A percentile compares a stretch with the other conserved stretches of the same genome.
Evolutionary conservation across 106 monocot species (phyloP).

Genomic region (Cymbidium sinense): DNA sequence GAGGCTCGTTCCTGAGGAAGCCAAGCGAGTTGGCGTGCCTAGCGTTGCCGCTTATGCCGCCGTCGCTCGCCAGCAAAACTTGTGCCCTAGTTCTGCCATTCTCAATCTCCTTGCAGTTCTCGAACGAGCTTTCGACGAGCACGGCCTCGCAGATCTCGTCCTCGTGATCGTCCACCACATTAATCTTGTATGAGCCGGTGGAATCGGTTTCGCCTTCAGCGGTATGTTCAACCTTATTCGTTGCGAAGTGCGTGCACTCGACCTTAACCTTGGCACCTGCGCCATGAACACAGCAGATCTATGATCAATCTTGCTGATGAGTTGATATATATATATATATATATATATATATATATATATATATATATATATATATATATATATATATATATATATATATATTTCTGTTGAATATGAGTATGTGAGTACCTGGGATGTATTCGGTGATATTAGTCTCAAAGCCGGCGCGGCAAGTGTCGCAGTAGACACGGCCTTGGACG

Average conservation of each 20-base stretch:
- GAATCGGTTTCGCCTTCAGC: slow-evolving; percentile 1
- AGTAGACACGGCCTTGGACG: slow-evolving; percentile 63
- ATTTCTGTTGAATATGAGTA: background rate
- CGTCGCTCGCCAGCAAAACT: background rate
- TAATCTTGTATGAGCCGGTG: slow-evolving; percentile 4
- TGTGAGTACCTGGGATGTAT: slow-evolving; percentile 23
- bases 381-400: background rate
- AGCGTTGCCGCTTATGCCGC: background rate
- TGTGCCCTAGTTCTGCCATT: background rate
- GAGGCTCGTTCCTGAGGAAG: slow-evolving; percentile 11
- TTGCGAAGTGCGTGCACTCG: background rate
- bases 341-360: too few species aligned
- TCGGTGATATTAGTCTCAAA: slow-evolving; percentile 61
- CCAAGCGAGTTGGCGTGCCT: slow-evolving; percentile 11
- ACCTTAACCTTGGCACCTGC: slow-evolving; percentile 7
- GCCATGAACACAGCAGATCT: background rate
- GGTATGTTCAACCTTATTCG: background rate
- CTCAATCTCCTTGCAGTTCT: slow-evolving; percentile 10
- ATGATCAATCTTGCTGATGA: too few species aligned
- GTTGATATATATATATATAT: background rate
- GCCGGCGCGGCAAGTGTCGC: slow-evolving; percentile 72
- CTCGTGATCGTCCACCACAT: background rate
- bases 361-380: too few species aligned
- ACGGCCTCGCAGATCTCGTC: slow-evolving; percentile 13
- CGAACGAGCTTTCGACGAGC: slow-evolving; percentile 4